A percentile compares a stretch with the other conserved stretches of the same genome.
These are phyloP conservation scores for Pleurotus giganteus DNA, from an alignment of 768 basidiomycete species.

Conservation along the genomic window DNA sequence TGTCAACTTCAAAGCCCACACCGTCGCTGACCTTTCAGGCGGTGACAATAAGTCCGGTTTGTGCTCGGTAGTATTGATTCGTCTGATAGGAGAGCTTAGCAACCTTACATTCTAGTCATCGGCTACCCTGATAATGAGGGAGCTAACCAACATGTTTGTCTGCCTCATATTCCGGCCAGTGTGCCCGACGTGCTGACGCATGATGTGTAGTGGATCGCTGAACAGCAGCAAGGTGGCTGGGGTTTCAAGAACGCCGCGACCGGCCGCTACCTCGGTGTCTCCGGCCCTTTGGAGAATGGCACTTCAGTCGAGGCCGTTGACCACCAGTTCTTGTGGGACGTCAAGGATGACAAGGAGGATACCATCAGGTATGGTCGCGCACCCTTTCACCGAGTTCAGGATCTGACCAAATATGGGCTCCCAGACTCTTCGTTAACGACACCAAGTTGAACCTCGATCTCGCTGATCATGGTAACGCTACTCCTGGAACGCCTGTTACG, in stretches of 20 bases:
- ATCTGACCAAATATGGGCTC: slow-evolving; percentile 11
- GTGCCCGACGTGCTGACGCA: not conserved
- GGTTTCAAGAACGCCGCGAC: slow-evolving; percentile 40
- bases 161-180: not conserved
- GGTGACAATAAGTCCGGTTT: slow-evolving; percentile 44
- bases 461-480: slow-evolving; percentile 5
- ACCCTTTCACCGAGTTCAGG: slow-evolving; percentile 12
- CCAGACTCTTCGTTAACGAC: slow-evolving; percentile 1
- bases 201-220: slow-evolving; percentile 43
- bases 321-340: slow-evolving; percentile 44
- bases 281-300: slow-evolving; percentile 39
- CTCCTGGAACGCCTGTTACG: not conserved
- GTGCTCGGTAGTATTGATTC: slow-evolving; percentile 15
- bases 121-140: slow-evolving; percentile 43
- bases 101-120: slow-evolving; percentile 35
- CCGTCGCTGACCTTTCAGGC: slow-evolving; percentile 55
- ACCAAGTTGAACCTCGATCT: slow-evolving; percentile 2
- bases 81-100: not conserved
- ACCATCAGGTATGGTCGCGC: not conserved
- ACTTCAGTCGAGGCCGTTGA: slow-evolving; percentile 34
- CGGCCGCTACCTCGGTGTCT: slow-evolving; percentile 39
- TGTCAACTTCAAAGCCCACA: slow-evolving; percentile 49
- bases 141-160: slow-evolving; percentile 42
- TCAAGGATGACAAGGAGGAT: slow-evolving; percentile 44
- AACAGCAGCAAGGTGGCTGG: slow-evolving; percentile 36